Conservation (phyloP, 768 basidiomycete species). For the Suillus placidus region DNA sequence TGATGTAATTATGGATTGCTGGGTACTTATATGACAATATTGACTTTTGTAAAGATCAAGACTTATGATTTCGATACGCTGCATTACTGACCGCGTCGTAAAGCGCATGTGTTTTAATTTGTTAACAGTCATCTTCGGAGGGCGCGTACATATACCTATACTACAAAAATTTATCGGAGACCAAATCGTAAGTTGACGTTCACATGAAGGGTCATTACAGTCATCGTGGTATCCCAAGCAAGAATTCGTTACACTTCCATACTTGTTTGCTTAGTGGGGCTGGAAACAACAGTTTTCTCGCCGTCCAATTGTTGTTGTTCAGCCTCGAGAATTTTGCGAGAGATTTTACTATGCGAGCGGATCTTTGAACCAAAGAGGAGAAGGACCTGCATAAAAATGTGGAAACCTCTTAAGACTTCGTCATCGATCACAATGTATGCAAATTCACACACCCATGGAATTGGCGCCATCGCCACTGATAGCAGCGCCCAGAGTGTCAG, state of each 20-base stretch:
- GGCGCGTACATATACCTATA: background rate
- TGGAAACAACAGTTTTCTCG: background rate
- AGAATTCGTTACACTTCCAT: background rate
- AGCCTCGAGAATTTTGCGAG: slow-evolving; percentile 21
- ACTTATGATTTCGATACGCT: background rate
- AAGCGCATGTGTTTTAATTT: too few species aligned
- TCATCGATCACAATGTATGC: background rate
- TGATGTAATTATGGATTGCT: background rate
- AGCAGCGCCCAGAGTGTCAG: slow-evolving; percentile 45
- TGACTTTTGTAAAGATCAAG: background rate
- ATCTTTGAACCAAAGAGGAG: slow-evolving; percentile 37
- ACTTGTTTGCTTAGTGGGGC: slow-evolving; percentile 1
- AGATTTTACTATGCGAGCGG: slow-evolving; percentile 32
- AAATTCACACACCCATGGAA: slow-evolving; percentile 44
- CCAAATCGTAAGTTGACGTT: background rate
- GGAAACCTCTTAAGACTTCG: background rate
- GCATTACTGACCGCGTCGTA: background rate
- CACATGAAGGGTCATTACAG: background rate
- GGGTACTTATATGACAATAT: background rate
- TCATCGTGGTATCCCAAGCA: background rate
- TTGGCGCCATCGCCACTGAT: slow-evolving; percentile 44
- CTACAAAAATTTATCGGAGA: background rate
- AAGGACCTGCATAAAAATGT: slow-evolving; percentile 21
- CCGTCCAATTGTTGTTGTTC: slow-evolving; percentile 11
- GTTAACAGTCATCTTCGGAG: too few species aligned